Evolutionary conservation across 2,329 filamentous ascomycete genomes (phyloP).

Genomic region (Magnaporthales sp.): DNA sequence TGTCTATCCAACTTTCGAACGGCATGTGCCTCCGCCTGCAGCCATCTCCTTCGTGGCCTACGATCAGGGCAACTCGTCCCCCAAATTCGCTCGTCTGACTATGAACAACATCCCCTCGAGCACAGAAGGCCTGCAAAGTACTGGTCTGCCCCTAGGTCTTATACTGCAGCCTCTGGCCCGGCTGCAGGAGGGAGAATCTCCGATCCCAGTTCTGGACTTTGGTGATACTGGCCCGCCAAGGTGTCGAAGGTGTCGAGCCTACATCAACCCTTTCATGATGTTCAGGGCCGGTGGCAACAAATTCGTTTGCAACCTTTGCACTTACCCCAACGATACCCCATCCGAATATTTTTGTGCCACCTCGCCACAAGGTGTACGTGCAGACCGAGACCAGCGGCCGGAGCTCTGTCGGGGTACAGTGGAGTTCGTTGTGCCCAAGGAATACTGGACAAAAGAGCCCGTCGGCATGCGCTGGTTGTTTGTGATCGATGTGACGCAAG

Average conservation of each 20-base stretch:
- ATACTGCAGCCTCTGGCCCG: conserved; percentile 81
- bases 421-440: conserved; percentile 93
- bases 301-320: conserved; percentile 97
- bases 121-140: conserved; percentile 69
- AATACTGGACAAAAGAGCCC: conserved; percentile 96
- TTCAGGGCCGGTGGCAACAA: conserved; percentile 92
- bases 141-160: conserved; percentile 78
- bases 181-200: conserved; percentile 73
- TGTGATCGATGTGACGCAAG: conserved; percentile 85
- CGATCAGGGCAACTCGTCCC: conserved; percentile 94
- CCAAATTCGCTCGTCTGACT: conserved; percentile 84
- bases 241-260: conserved; percentile 86
- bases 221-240: conserved; percentile 83
- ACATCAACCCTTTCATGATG: conserved; percentile 99
- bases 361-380: conserved; percentile 74
- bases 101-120: conserved; percentile 88
- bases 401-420: conserved; percentile 89
- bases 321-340: conserved; percentile 89
- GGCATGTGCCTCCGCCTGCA: conserved; percentile 82
- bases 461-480: conserved; percentile 85
- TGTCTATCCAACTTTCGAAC: conserved; percentile 92
- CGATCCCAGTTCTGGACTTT: conserved; percentile 91
- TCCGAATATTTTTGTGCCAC: conserved; percentile 90
- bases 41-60: conserved; percentile 84
- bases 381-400: conserved; percentile 81